Evolutionary conservation across 768 basidiomycete species (phyloP), one percentile per base, ranked within the genome.

Genomic region (Coprinopsis cinerea): DNA sequence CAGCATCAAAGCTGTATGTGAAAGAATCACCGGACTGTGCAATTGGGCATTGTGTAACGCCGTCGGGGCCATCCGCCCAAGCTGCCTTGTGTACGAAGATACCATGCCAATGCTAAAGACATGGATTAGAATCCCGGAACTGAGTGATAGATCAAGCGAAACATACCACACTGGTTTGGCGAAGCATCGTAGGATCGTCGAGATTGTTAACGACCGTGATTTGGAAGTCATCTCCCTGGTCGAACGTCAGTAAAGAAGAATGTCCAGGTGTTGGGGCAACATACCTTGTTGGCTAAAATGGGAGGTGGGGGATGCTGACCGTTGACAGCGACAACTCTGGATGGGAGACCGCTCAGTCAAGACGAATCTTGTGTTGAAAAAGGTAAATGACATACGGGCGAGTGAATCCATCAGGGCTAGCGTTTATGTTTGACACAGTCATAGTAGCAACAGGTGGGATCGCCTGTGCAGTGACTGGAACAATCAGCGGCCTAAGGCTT

Each of bases 101-200:
- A 2, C 79, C 78, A 54, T 80, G 79, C 77, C 76, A 80, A 54
- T 81, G 78, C 70, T 70, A 30, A 27, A 17, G 14, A 10, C 20
- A 43, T 22, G 37, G 37, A 14, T 45, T 23, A 20, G 30, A 28
- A 17, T 18, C 36, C 27, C 25, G 32, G 32, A 40, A 36, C 3
- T 18, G 11, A 24, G 32, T 4, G 4, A 26, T 2, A 36, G 26
- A 39, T n/a, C n/a, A n/a, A n/a, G n/a, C n/a, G 15, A 32, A 27
- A 55, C 66, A 13, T 27, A 67, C 68, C 24, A 69, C 66, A 37
- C 61, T 66, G 1, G 67, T 68, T 7, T 55, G 61, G 30, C 46
- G 55, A 17, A 60, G 32, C 65, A 67, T 66, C 2, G 55, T 61
- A 2, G 60, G 60, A 27, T 81, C 73, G 1, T 60, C 65, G 20